Conservation (phyloP, 306 rosid species). For the Trifolium pratense region DNA sequence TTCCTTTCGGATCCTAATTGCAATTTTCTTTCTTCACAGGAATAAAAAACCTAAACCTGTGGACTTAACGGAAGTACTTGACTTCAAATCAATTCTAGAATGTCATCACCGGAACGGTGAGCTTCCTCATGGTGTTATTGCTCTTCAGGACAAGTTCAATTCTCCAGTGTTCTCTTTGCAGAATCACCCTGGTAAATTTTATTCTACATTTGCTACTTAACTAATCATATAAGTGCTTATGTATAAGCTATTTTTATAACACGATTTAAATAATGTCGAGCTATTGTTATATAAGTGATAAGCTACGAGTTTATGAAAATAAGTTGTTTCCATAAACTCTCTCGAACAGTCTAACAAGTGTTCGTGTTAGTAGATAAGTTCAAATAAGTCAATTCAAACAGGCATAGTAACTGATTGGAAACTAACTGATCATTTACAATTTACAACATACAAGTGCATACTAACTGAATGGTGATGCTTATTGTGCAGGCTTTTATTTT, state of each 20-base stretch:
- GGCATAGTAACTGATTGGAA: background rate
- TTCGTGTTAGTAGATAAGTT: no score
- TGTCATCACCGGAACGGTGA: constrained; percentile 48
- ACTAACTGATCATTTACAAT: background rate
- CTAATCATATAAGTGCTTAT: background rate
- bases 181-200: constrained; percentile 68
- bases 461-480: background rate
- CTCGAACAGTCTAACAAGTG: no score
- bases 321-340: no score
- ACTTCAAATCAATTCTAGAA: constrained; percentile 70
- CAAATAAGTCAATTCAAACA: no score
- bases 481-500: constrained; percentile 74
- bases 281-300: background rate
- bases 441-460: background rate
- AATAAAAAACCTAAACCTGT: constrained; percentile 69
- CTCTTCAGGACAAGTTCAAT: constrained; percentile 45
- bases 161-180: constrained; percentile 70
- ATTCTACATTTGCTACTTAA: background rate
- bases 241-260: no score
- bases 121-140: constrained; percentile 59
- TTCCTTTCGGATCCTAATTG: constrained; percentile 1
- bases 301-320: background rate
- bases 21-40: constrained; percentile 47
- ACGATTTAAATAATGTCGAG: no score
- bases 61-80: constrained; percentile 80